Conservation (phyloP, 257 asterid species). For the Lavandula angustifolia region DNA sequence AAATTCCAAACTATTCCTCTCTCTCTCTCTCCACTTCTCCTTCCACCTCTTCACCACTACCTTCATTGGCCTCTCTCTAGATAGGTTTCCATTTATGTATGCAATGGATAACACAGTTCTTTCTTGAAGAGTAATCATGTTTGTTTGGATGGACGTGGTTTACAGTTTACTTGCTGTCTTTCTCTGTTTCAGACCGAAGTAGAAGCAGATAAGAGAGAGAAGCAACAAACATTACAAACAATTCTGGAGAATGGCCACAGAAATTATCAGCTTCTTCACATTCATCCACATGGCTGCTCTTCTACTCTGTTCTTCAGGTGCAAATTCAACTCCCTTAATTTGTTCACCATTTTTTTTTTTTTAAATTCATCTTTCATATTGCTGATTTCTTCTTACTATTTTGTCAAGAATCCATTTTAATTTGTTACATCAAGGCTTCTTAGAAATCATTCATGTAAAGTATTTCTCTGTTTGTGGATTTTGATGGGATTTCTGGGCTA, state of each 20-base stretch:
- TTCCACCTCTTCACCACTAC: conserved; percentile 18
- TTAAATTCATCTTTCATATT: no score
- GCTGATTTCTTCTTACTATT: no score
- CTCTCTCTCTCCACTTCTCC: conserved; percentile 21
- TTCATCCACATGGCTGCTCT: conserved; percentile 47
- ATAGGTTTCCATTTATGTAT: conserved; percentile 17
- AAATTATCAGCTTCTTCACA: conserved; percentile 34
- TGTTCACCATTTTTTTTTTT: not conserved
- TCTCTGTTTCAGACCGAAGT: conserved; percentile 32
- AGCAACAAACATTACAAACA: conserved; percentile 15
- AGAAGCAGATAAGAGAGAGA: conserved; percentile 25
- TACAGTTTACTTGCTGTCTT: conserved; percentile 30
- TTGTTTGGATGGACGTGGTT: conserved; percentile 39
- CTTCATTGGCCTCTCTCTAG: conserved; percentile 27
- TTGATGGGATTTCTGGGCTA: not conserved
- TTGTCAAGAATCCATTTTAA: not conserved
- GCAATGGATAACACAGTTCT: conserved; percentile 32
- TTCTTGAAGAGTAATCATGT: conserved; percentile 45
- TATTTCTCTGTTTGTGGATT: not conserved
- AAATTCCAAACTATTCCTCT: conserved; percentile 33
- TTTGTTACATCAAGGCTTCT: not conserved
- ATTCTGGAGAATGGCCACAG: conserved; percentile 42
- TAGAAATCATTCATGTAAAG: conserved; percentile 23
- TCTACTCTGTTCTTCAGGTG: conserved; percentile 58
- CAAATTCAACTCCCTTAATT: not conserved